Conservation (phyloP, 805 yeast species). For the Kluyveromyces dobzhanskii region DNA sequence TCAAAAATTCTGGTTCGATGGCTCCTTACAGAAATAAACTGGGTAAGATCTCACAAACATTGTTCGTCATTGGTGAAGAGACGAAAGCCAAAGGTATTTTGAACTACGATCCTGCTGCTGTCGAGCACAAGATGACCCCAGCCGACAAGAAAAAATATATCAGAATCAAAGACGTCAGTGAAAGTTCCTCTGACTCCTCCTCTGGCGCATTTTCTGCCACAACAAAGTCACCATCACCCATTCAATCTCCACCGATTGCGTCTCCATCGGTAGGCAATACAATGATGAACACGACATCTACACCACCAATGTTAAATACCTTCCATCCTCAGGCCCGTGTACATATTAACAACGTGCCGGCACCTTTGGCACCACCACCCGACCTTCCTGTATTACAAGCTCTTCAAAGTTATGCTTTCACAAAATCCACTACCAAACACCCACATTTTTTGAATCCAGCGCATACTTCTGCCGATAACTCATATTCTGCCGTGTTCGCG, state of each 20-base stretch:
- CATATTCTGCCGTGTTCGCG: slow-evolving; percentile 60
- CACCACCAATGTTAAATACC: slow-evolving; percentile 1
- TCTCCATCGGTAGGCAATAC: slow-evolving; percentile 5
- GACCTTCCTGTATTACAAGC: slow-evolving; percentile 12
- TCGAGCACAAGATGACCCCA: slow-evolving; percentile 19
- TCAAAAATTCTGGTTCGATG: slow-evolving; percentile 19
- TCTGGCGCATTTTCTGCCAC: slow-evolving; percentile 4
- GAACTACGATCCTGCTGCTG: slow-evolving; percentile 18
- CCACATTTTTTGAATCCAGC: slow-evolving; percentile 28
- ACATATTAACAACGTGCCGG: background rate
- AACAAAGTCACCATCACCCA: slow-evolving; percentile 5
- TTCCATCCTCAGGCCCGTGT: background rate
- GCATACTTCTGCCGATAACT: slow-evolving; percentile 31
- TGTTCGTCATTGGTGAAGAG: slow-evolving; percentile 29
- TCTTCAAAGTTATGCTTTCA: slow-evolving; percentile 23
- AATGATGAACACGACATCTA: background rate
- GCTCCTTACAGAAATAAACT: slow-evolving; percentile 21
- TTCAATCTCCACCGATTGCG: slow-evolving; percentile 2
- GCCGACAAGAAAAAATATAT: slow-evolving; percentile 18
- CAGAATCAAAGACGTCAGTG: slow-evolving; percentile 6
- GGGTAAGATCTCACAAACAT: slow-evolving; percentile 27
- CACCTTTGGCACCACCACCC: slow-evolving; percentile 8
- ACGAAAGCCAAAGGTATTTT: slow-evolving; percentile 28
- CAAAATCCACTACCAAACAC: slow-evolving; percentile 13
- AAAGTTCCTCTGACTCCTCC: background rate